Conservation (phyloP, 2,329 filamentous ascomycete genomes). For the Samsoniella hepiali region DNA sequence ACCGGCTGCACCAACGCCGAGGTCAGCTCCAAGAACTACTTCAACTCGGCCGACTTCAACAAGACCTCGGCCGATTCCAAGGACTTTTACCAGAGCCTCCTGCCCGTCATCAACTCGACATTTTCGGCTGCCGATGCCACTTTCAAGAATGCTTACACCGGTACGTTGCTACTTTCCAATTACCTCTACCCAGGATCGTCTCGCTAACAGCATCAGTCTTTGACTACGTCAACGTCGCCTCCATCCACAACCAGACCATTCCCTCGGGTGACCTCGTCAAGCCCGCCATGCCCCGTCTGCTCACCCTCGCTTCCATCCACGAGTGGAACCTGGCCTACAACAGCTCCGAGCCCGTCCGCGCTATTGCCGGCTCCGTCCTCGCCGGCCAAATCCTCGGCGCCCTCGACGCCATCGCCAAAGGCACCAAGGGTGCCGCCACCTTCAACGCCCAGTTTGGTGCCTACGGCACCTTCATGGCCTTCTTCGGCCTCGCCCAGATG, state of each 20-base stretch:
- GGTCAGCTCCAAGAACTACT: conserved; percentile 54
- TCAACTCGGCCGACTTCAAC: conserved; percentile 46
- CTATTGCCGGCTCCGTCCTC: conserved; percentile 56
- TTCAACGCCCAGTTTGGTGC: conserved; percentile 58
- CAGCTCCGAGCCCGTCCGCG: conserved; percentile 61
- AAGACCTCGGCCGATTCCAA: conserved; percentile 47
- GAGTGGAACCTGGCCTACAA: conserved; percentile 86
- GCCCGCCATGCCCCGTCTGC: conserved; percentile 59
- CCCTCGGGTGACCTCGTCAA: conserved; percentile 53
- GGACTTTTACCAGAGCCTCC: conserved; percentile 55
- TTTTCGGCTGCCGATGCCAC: conserved; percentile 44
- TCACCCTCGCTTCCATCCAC: conserved; percentile 71
- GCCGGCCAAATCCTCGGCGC: conserved; percentile 53
- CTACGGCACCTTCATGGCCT: conserved; percentile 60
- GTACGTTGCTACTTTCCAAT: conserved; percentile 39
- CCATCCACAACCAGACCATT: conserved; percentile 53
- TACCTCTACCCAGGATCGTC: neutral
- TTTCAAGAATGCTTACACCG: conserved; percentile 61
- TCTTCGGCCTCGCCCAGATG: conserved; percentile 58
- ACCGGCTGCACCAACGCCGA: conserved; percentile 55
- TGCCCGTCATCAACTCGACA: conserved; percentile 54
- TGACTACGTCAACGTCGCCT: conserved; percentile 58
- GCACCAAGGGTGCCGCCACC: conserved; percentile 34
- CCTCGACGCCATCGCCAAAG: conserved; percentile 50
- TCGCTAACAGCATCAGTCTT: conserved; percentile 43